Percentiles rank a stretch among this genome's conserved stretches.
Conservation (phyloP, 805 yeast genomes). For the Saccharomycopsis microspora region DNA sequence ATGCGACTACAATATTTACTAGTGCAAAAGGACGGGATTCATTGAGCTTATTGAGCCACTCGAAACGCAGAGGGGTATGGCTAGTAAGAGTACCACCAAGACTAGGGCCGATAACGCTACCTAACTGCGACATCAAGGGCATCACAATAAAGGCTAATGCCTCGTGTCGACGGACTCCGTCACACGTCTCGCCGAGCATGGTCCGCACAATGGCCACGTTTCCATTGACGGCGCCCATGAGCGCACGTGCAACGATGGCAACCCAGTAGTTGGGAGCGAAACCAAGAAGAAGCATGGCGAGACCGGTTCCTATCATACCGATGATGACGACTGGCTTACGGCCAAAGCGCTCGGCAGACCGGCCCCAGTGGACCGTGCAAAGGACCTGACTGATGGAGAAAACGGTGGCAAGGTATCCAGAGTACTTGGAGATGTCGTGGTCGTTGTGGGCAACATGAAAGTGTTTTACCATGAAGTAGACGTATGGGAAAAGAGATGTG, state of each 20-base stretch:
- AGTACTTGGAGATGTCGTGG: conserved; percentile 42
- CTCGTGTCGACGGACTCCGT: conserved; percentile 44
- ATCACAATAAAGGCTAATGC: conserved; percentile 50
- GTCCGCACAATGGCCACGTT: conserved; percentile 56
- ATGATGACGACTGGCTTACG: conserved; percentile 41
- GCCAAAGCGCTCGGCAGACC: conserved; percentile 40
- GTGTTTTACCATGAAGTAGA: conserved; percentile 51
- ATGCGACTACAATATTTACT: conserved; percentile 36
- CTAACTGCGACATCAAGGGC: conserved; percentile 53
- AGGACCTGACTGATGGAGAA: conserved; percentile 51
- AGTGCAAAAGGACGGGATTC: conserved; percentile 37
- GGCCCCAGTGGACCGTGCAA: conserved; percentile 52
- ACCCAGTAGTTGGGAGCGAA: conserved; percentile 39
- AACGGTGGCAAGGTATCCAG: conserved; percentile 49
- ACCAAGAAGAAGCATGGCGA: conserved; percentile 39
- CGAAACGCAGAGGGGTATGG: conserved; percentile 18
- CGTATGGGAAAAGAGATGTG: conserved; percentile 53
- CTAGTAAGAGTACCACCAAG: conserved; percentile 41
- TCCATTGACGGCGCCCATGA: conserved; percentile 50
- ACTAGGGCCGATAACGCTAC: conserved; percentile 49
- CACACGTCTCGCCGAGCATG: conserved; percentile 40
- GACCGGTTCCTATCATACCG: conserved; percentile 43
- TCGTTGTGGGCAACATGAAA: conserved; percentile 38
- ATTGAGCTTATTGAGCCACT: conserved; percentile 22
- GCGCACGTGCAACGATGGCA: conserved; percentile 43